phyloP scores from a whole-genome alignment of 371 early-diverging fungal genomes.

The Haplosporangium sp. region DNA sequence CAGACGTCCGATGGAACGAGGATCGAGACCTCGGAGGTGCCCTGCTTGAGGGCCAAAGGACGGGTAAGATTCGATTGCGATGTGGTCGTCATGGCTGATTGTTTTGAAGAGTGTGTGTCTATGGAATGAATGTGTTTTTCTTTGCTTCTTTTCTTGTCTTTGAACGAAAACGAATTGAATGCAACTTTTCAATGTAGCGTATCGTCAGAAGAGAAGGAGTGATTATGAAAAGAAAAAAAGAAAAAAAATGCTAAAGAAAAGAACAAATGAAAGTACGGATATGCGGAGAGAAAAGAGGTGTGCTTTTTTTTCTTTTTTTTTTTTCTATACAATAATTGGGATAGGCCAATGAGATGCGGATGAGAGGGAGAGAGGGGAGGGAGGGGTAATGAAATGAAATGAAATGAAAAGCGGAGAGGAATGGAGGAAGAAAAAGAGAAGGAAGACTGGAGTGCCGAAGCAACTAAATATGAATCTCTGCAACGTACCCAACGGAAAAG shows the following conservation, averaged over 20 bases:
- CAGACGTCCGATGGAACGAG: conserved; percentile 87
- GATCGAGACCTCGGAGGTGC: conserved; percentile 83
- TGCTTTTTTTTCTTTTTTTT: too few relatives aligned
- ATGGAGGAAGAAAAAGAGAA: neutral
- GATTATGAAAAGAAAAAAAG: conserved; percentile 3
- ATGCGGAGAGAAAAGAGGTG: too few relatives aligned
- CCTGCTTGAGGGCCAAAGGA: conserved; percentile 85
- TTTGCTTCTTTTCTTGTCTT: conserved; percentile 11
- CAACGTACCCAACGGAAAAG: too few relatives aligned
- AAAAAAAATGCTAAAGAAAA: conserved; percentile 6
- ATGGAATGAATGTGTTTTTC: conserved; percentile 1
- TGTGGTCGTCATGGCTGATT: conserved; percentile 28
- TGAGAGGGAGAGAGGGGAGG: conserved; percentile 14
- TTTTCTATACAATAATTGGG: conserved; percentile 7
- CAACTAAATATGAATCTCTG: neutral
- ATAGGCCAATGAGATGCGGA: conserved; percentile 14
- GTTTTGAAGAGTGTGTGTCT: conserved; percentile 1
- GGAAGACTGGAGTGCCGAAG: neutral
- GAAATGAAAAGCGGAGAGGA: conserved; percentile 4
- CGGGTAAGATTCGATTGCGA: conserved; percentile 62
- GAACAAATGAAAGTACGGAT: too few relatives aligned
- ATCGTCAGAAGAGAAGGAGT: conserved; percentile 7
- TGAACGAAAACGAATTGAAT: conserved; percentile 27
- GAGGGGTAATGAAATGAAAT: conserved; percentile 5
- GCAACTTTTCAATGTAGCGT: conserved; percentile 44